Percentiles rank a stretch among this genome's conserved stretches.
Conservation (phyloP, 306 rosid genomes). For the Lupinus albus region DNA sequence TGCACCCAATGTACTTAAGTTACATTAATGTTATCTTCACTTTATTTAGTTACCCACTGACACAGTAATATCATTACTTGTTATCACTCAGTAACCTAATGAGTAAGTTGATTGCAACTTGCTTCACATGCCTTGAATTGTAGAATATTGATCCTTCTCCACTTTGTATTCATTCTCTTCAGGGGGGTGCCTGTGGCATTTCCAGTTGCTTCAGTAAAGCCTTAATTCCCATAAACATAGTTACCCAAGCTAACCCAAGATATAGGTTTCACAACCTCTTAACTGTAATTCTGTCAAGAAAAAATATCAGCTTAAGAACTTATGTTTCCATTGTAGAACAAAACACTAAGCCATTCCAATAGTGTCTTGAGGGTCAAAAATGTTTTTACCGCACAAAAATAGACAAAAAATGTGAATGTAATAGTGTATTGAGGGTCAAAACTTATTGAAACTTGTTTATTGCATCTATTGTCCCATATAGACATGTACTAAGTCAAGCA, state of each 20-base stretch:
- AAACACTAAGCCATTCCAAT: conserved; percentile 18
- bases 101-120: conserved; percentile 18
- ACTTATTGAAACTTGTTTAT: no score
- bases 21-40: conserved; percentile 17
- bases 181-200: conserved; percentile 10
- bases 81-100: conserved; percentile 35
- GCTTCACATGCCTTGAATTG: conserved; percentile 31
- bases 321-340: conserved; percentile 46
- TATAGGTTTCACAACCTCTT: conserved; percentile 48
- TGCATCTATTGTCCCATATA: no score
- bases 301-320: conserved; percentile 49
- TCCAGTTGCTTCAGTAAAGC: conserved; percentile 30
- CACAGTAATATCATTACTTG: conserved; percentile 6
- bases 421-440: no score
- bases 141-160: conserved; percentile 27
- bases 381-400: no score
- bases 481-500: no score
- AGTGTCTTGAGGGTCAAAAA: not conserved
- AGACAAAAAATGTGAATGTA: not conserved
- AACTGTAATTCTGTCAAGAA: conserved; percentile 44
- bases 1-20: conserved; percentile 15
- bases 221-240: conserved; percentile 53
- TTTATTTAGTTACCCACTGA: conserved; percentile 31
- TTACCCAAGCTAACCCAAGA: conserved; percentile 54
- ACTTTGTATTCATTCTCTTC: conserved; percentile 30